Evolutionary conservation across 805 yeast species (phyloP), one percentile per base, ranked within the genome.

Genomic region (Lipomyces yamanashiensis): DNA sequence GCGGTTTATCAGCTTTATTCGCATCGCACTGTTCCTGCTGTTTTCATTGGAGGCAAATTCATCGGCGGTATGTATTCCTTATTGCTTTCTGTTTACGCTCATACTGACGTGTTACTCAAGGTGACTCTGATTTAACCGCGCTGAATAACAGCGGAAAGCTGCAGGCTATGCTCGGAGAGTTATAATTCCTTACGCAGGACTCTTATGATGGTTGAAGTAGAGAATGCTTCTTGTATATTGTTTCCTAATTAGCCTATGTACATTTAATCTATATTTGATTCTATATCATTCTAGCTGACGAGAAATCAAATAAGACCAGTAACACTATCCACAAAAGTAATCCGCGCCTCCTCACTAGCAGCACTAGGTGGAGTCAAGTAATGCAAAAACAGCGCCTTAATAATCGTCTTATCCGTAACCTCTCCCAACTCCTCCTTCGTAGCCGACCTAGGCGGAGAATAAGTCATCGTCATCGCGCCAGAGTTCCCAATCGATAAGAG

Each of bases 1-100:
- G 96, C 96, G 69, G 81, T 93, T 65, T 76, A 75, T 57, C 85
- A 87, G 74, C 76, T 91, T 63, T 89, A 96, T 45, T 95, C 96
- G 64, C 98, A 93, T 81, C 84, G 86, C 70, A 91, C 98, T 45
- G 98, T 93, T 67, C 99, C 99, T 67, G 91, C 89, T 75, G 83
- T 93, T 71, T 93, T 88, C 79, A 91, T 93, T 75, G 86, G 82
- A 54, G 97, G 97, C 65, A 83, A 92, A 78, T 97, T 92, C 81
- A 85, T 93, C 73, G 99, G 99, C 66, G 99, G 99, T 66, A 58
- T n/a, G 59, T 40, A 17, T 33, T 44, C 23, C 12, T 41, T 21
- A 21, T 28, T 45, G 1, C 6, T 12, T 33, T 12, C n/a, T 58
- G 53, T 10, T 41, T 23, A 17, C 28, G 10, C 6, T 37, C 37